Base-by-base conservation (phyloP, 1,284 basidiomycete species). In the Kwoniella shivajii region DNA sequence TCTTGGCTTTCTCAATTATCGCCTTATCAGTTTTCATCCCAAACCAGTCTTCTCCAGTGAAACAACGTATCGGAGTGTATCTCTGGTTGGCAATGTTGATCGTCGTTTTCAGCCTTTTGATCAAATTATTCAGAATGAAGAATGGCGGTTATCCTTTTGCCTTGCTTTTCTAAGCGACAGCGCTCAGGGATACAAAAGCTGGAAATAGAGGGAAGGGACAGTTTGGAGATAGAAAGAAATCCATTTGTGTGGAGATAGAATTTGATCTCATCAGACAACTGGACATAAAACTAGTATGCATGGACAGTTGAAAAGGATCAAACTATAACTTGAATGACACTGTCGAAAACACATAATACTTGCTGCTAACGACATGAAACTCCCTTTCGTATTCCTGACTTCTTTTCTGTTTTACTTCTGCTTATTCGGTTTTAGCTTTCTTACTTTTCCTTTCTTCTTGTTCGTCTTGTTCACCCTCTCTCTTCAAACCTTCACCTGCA, bases 91-190 rank as follows among this genome's bases (percentile, higher is more conserved):
- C 82, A 1, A 86, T 97, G 56, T 83, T 90, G 57, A 80, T 96
- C 74, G 81, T 92, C 66, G 82, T 96, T 57, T 93, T 93, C 77
- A 94, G 92, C 46, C 82, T 95, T 61, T 81, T 99, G 43, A 81
- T 98, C 54, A 89, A 89, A 45, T 74, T 99, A 41, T 99, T 99
- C 84, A 85, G 86, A 71, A 82, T 93, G 63, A 99, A 99, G 81
- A 96, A 97, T 78, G 83, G 86, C 77, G 68, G 72, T 4, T 74
- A 76, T 50, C 72, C 70, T 9, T 73, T 70, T 67, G 37, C 39
- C 14, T 50, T 71, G 16, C 51, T 71, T 20, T 69, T 71, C 57
- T 71, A 61, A 38, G n/a, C 26, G 22, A 44, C 41, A 36, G 34
- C 45, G 37, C 11, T 38, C 27, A 9, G 24, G 9, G 22, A 10